Evolutionary conservation across 176 grass and related monocot species (phyloP), one percentile per base, ranked within the genome.

Genomic region (Triticum monococcum): DNA sequence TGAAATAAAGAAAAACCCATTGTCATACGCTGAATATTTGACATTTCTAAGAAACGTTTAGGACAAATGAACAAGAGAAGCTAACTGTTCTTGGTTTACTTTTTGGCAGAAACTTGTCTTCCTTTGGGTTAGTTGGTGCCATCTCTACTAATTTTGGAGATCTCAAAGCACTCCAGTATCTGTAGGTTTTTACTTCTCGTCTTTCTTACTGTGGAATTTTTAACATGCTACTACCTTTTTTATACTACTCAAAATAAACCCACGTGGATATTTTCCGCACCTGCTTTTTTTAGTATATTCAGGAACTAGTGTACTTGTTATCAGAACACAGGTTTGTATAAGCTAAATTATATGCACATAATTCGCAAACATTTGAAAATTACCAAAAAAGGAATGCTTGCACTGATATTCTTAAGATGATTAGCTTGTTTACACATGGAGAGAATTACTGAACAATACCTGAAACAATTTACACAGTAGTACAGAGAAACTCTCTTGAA

Each of bases 41-140:
- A 57, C 33, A 38, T 17, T 78, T 32, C 3, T 65, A 35, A 69
- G 43, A 56, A 52, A 30, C 0, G 5, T 64, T 61, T 8, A 17
- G 43, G 45, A 84, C 26, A 28, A 32, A 25, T 24, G 46, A 52
- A 52, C 52, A 32, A 31, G 25, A 41, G 72, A 82, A 43, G 61
- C 18, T 69, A 83, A 79, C 26, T 83, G 0, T 38, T 82, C 50
- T 32, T 5, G 30, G 33, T 56, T 84, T 13, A 35, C 56, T 62
- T 89, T 79, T 79, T 64, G 24, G 75, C 87, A 95, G 93, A 71
- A 84, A 89, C 63, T 78, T 92, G 22, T 87, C 93, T 64, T 88
- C 79, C 3, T 88, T 38, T 86, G 90, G 90, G 56, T 81, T 95
- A 82, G 26, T 40, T 7, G 90, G 93, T 43, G 13, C 66, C 35